Evolutionary conservation across 306 rosid genomes (phyloP), one percentile per base, ranked within the genome.

Genomic region (Corylus heterophylla): DNA sequence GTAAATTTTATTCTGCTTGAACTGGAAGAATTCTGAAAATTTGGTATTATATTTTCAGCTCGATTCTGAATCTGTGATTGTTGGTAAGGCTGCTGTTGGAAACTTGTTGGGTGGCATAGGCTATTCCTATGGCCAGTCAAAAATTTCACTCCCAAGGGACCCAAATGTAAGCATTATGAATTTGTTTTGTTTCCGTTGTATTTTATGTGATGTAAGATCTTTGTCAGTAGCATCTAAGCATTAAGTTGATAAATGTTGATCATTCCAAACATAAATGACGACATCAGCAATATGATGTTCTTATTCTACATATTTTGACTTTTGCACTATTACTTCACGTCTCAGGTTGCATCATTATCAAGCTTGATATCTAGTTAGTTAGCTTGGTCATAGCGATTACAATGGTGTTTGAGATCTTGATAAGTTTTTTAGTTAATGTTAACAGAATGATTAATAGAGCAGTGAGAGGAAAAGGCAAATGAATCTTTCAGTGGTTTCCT

Each of bases 51-150:
- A 69, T 80, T 85, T 89, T 71, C 92, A 95, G 99, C 87, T 93
- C 84, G 97, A 93, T 86, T 84, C 86, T 7, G 97, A 95, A 79
- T 88, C 93, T 47, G 49, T 89, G 56, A 70, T 82, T 74, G 96
- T 88, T 82, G 98, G 94, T 71, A 93, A 93, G 92, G 93, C 94
- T 78, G 97, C 99, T 56, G 72, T 95, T 22, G 97, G 93, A 76
- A 95, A 90, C 84, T 81, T 95, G 78, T 81, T 95, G 80, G 99
- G 98, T 83, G 99, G 99, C 80, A 89, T 95, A 3, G 96, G 99
- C 82, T 95, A 93, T 87, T 95, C 90, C 89, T 95, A 88, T 83
- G 99, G 99, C 78, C 97, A 82, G 88, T 95, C 97, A 77, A 91
- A 84, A 87, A 95, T 93, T 81, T 87, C 92, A 4, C 77, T 86